Conservation (phyloP, 2,329 filamentous ascomycete genomes). For the Pestalotiopsis sp. region DNA sequence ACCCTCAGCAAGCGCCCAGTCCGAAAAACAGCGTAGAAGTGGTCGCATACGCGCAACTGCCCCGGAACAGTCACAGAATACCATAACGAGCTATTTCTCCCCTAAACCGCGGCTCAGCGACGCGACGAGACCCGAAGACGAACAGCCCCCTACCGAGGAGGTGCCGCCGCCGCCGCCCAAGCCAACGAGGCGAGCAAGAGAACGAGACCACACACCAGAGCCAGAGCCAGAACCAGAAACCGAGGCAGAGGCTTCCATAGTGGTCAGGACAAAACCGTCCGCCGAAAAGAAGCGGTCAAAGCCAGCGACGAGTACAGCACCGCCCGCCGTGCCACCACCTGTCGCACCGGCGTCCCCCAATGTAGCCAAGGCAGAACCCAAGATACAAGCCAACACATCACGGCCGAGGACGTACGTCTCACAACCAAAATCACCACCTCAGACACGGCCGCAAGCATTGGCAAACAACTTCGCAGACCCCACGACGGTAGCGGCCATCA, state of each 20-base stretch:
- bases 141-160: conserved; percentile 3
- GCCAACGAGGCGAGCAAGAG: conserved; percentile 19
- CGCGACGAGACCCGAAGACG: conserved; percentile 17
- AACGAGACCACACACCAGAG: background rate
- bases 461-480: background rate
- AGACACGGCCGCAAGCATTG: background rate
- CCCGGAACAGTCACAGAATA: conserved; percentile 10
- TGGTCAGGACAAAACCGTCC: background rate
- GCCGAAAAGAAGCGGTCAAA: conserved; percentile 2
- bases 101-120: conserved; percentile 13
- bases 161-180: conserved; percentile 4
- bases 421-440: background rate
- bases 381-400: conserved; percentile 6
- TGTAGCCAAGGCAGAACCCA: background rate
- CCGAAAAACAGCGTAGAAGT: conserved; percentile 26
- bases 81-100: conserved; percentile 4
- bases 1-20: conserved; percentile 8
- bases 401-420: conserved; percentile 6
- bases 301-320: background rate
- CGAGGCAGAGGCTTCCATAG: background rate
- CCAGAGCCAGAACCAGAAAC: background rate
- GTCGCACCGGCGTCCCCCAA: conserved; percentile 3
- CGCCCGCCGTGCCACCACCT: background rate
- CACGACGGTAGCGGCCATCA: conserved; percentile 1
- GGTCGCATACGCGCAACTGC: conserved; percentile 25